Base-by-base conservation (phyloP, 2,329 filamentous ascomycete species). In the Chaetomiaceae sp. region DNA sequence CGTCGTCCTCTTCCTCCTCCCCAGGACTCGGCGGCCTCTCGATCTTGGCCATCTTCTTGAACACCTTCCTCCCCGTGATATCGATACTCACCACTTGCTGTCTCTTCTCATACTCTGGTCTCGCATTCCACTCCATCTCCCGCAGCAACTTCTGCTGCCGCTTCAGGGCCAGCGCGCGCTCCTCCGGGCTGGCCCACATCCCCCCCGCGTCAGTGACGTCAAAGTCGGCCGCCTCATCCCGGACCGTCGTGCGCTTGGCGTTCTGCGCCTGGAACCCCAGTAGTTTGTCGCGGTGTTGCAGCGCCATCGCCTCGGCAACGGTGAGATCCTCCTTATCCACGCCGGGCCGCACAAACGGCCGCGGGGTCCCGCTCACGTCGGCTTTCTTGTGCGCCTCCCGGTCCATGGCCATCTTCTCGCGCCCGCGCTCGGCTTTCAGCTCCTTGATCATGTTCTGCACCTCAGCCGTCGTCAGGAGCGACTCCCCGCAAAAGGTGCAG, bases 61-160 rank as follows among this genome's bases (percentile, higher is more conserved):
- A 83, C 3, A 95, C 82, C 60, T 85, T 90, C 16, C 86, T 85
- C 0, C 85, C 85, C 8, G 84, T 83, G 0, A 96, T 71, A 65
- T 96, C 89, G 54, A 96, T 87, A 63, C 87, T 92, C 58, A 95
- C 79, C 1, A 96, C 86, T 54, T 93, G 85, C 60, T 79, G 82
- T 52, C 88, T 79, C 76, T 92, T 95, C 72, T 96, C 91, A 68
- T 90, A 96, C 55, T 95, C 91, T 0, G 90, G 89, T 45, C 80
- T 75, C 4, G 86, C 84, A 59, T 86, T 87, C 83, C 90, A 95
- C 62, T 95, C 88, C 75, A 93, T 84, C 68, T 95, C 89, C 5
- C 89, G 75, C 59, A 95, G 69, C 3, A 91, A 73, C 65, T 87
- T 88, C 69, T 95, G 90, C 69, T 96, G 91, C 51, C 83, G 79